Conservation (phyloP, 768 basidiomycete species). For the Hirschioporus abietinus region DNA sequence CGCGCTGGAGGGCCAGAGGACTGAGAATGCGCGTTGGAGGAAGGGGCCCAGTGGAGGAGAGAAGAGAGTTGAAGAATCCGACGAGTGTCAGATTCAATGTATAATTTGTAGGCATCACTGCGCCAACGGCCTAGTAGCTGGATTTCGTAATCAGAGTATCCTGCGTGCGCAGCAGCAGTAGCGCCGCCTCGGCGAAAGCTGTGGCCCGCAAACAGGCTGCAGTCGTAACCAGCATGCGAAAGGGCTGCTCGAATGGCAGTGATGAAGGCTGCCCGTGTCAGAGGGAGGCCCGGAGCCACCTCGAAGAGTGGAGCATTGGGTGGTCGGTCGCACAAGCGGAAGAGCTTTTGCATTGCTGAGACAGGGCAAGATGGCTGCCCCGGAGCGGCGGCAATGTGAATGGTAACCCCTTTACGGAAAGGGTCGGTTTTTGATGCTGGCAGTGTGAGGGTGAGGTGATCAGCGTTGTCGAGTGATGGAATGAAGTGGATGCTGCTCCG, state of each 20-base stretch:
- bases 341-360: constrained; percentile 11
- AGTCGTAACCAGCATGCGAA: constrained; percentile 8
- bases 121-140: constrained; percentile 33
- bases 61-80: constrained; percentile 26
- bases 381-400: constrained; percentile 21
- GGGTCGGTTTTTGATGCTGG: constrained; percentile 34
- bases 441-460: constrained; percentile 19
- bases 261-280: constrained; percentile 10
- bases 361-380: constrained; percentile 9
- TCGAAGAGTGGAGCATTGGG: constrained; percentile 13
- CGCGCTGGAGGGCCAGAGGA: constrained; percentile 11
- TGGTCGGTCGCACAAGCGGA: constrained; percentile 4
- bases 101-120: constrained; percentile 33
- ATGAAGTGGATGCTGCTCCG: constrained; percentile 22
- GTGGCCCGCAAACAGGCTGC: constrained; percentile 16
- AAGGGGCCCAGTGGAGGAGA: constrained; percentile 24
- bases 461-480: constrained; percentile 19
- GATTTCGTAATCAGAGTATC: constrained; percentile 29
- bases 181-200: constrained; percentile 22
- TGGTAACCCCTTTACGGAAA: constrained; percentile 24
- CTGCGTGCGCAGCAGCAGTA: constrained; percentile 24
- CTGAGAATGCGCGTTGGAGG: constrained; percentile 4
- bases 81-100: constrained; percentile 25
- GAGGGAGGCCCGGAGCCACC: constrained; percentile 4
- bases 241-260: constrained; percentile 7